Base-by-base conservation (phyloP, 2,329 filamentous ascomycete species). In the Aphanoascus verrucosus region DNA sequence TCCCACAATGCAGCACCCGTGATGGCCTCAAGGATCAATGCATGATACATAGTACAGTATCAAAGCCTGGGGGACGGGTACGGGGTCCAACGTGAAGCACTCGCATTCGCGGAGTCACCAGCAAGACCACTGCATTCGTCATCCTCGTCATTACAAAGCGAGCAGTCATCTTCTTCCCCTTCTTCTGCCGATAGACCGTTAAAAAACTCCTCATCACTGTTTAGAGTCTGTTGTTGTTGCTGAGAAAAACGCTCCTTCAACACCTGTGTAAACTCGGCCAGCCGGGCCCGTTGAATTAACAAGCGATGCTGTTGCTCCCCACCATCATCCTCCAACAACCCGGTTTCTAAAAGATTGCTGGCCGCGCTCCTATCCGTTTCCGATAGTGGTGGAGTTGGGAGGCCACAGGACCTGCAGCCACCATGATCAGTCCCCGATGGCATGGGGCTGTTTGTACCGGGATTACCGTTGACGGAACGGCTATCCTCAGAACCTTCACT, bases 221-320 rank as follows among this genome's bases (percentile, higher is more conserved):
- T 28, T 11, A 28, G 23, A 32, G 17, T 8, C 38, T 41, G 17
- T 5, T 28, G 17, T 31, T 28, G 17, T 31, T 45, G 17, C 19
- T 45, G 19, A 3, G 8, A 5, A 14, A 31, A 45, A 3, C 23
- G 8, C 17, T 28, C 15, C 20, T 17, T 45, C 58, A 38, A 59
- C 38, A 37, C 59, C 57, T 49, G 45, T 20, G 35, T 12, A 49
- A 49, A 49, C 15, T 14, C 9, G 15, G 8, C 45, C 23, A 17
- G 19, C 8, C n/a, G 8, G 9, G 8, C 19, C 9, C 2, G 11
- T 2, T 19, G 17, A 17, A 45, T 45, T 12, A 45, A 19, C 42
- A 17, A 45, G 5, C 17, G 42, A n/a, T 45, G 23, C 3, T 4
- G 3, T 28, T 20, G 17, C 14, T 41, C 14, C 14, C 15, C 7